Evolutionary conservation across 106 monocot species (phyloP).

Genomic region (Narthecium ossifragum): DNA sequence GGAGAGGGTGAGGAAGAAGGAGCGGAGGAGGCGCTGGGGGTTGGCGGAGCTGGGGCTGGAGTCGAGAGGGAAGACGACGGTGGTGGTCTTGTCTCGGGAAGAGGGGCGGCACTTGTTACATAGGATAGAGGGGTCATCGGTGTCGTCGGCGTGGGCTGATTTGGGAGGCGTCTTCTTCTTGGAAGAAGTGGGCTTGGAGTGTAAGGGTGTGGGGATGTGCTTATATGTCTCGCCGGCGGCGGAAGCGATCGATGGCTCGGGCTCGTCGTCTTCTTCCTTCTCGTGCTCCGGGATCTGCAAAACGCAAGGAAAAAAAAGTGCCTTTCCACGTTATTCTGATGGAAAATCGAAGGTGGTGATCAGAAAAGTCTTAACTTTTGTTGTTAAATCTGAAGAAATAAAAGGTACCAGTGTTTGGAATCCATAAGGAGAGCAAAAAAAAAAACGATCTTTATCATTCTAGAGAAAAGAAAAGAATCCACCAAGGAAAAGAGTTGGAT

Average conservation of each 20-base stretch:
- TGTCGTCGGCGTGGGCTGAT: neutral
- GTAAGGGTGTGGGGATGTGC: conserved; percentile 31
- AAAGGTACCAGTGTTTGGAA: too few relatives aligned
- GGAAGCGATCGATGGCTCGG: neutral
- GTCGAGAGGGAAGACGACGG: conserved; percentile 31
- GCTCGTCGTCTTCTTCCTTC: conserved; percentile 3
- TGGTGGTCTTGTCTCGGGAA: conserved; percentile 40
- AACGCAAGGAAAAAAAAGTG: neutral
- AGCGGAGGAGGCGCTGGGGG: conserved; percentile 31
- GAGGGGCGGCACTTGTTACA: conserved; percentile 80
- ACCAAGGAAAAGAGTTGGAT: neutral
- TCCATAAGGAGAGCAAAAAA: too few relatives aligned
- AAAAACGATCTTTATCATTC: neutral
- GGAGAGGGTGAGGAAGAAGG: conserved; percentile 13
- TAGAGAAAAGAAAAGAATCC: neutral
- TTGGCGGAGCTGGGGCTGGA: conserved; percentile 19
- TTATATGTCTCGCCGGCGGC: neutral
- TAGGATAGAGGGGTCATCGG: conserved; percentile 27
- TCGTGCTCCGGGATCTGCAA: conserved; percentile 9
- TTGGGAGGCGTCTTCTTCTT: conserved; percentile 10
- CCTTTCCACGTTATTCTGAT: neutral
- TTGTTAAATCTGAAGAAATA: too few relatives aligned
- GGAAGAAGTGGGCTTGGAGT: neutral
- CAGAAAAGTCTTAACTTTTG: too few relatives aligned
- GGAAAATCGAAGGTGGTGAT: too few relatives aligned